Evolutionary conservation across 108 stramenopile species (phyloP).

Genomic region (Aureococcus anophagefferens): DNA sequence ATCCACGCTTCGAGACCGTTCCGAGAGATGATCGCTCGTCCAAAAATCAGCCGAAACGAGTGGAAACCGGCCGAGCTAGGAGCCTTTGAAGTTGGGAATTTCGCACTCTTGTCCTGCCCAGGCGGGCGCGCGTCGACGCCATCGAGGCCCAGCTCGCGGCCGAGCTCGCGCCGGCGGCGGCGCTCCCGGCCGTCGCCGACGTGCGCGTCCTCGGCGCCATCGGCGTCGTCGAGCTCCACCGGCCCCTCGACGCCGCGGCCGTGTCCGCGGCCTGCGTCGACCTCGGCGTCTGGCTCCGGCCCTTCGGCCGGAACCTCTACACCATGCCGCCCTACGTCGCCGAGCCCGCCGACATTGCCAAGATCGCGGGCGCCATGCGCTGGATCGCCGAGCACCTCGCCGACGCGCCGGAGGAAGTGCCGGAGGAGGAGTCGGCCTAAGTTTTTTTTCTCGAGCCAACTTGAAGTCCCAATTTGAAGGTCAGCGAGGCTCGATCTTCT

Average conservation of each 20-base stretch:
- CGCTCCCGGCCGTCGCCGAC: not conserved
- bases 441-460: too few species aligned
- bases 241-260: not conserved
- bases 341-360: not conserved
- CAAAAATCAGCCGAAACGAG: too few species aligned
- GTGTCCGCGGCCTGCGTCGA: slow-evolving; percentile 1
- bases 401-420: too few species aligned
- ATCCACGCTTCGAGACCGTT: too few species aligned
- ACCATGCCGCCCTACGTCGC: slow-evolving; percentile 15
- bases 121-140: slow-evolving; percentile 64
- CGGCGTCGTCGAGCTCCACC: not conserved
- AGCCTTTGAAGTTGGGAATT: too few species aligned
- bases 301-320: slow-evolving; percentile 20
- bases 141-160: slow-evolving; percentile 23
- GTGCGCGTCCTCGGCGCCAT: not conserved
- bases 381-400: too few species aligned
- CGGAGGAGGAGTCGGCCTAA: too few species aligned
- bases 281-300: slow-evolving; percentile 19
- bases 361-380: not conserved
- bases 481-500: too few species aligned
- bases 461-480: too few species aligned
- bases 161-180: not conserved
- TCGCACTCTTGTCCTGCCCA: too few species aligned
- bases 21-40: too few species aligned
- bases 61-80: too few species aligned